A percentile compares a stretch with the other conserved stretches of the same genome.
Conservation (phyloP, 345 rosid genomes). For the Erucastrum elatum region DNA sequence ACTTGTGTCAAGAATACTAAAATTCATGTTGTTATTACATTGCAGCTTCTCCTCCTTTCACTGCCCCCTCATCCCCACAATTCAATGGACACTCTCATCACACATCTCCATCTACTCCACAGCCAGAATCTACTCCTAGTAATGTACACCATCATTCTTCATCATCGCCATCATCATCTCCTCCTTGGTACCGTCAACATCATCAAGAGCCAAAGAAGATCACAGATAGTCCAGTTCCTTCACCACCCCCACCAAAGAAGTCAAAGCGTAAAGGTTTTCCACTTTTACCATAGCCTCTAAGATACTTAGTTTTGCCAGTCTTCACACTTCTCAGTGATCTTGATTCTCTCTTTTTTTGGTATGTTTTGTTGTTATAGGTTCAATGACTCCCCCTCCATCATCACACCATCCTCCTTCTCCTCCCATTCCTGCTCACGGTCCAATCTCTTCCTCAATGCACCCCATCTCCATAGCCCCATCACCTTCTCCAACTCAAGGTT, state of each 20-base stretch:
- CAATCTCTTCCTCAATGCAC: slow-evolving; percentile 41
- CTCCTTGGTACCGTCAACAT: slow-evolving; percentile 50
- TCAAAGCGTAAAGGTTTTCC: slow-evolving; percentile 47
- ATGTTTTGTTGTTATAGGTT: slow-evolving; percentile 45
- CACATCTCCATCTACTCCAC: neutral
- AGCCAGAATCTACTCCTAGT: slow-evolving; percentile 32
- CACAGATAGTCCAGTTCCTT: slow-evolving; percentile 42
- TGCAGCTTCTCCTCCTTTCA: slow-evolving; percentile 31
- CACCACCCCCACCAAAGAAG: slow-evolving; percentile 46
- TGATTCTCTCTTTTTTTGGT: slow-evolving; percentile 25
- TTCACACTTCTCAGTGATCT: neutral
- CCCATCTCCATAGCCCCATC: slow-evolving; percentile 51
- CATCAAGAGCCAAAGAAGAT: slow-evolving; percentile 40
- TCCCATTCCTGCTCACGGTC: slow-evolving; percentile 23
- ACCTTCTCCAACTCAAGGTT: slow-evolving; percentile 49
- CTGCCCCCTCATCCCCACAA: slow-evolving; percentile 28
- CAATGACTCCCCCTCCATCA: slow-evolving; percentile 40
- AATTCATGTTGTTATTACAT: neutral
- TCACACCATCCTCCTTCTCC: slow-evolving; percentile 50
- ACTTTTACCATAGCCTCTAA: neutral
- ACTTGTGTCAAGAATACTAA: neutral
- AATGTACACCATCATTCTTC: slow-evolving; percentile 33
- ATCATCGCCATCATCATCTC: too few species aligned
- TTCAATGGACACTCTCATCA: slow-evolving; percentile 11
- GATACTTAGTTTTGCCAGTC: slow-evolving; percentile 3